These are phyloP conservation scores for Penicilliopsis zonata DNA, from an alignment of 495 filamentous ascomycete species.

Conservation along the genomic window DNA sequence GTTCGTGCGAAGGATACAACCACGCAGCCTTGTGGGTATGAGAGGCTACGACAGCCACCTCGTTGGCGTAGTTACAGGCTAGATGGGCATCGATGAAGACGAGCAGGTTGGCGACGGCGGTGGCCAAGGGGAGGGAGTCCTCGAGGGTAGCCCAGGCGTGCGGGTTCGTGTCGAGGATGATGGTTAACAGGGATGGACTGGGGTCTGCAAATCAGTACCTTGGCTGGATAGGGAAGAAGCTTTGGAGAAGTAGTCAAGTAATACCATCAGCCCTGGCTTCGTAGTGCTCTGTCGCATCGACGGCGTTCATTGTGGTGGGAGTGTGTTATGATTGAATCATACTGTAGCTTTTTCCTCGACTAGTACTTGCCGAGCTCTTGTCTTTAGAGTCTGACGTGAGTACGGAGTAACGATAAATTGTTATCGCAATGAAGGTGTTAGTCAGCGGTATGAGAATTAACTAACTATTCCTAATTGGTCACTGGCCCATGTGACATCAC, in stretches of 20 bases:
- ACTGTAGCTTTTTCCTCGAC: too few relatives aligned
- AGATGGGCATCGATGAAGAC: conserved; percentile 96
- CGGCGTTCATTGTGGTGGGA: conserved; percentile 69
- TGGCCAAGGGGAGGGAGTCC: conserved; percentile 66
- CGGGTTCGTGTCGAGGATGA: conserved; percentile 94
- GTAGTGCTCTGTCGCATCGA: conserved; percentile 84
- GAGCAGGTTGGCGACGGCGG: conserved; percentile 78
- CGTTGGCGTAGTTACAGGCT: conserved; percentile 82
- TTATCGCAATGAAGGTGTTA: too few relatives aligned
- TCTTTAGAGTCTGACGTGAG: too few relatives aligned
- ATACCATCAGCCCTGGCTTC: conserved; percentile 43
- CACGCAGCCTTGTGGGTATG: conserved; percentile 75
- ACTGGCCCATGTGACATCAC: too few relatives aligned
- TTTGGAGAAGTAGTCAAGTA: conserved; percentile 2
- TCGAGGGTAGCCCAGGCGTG: conserved; percentile 79
- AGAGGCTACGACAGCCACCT: conserved; percentile 83
- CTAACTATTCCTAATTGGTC: too few relatives aligned
- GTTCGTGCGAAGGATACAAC: conserved; percentile 58
- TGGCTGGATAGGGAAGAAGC: background rate
- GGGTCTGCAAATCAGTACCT: conserved; percentile 34
- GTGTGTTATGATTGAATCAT: too few relatives aligned
- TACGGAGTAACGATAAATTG: too few relatives aligned
- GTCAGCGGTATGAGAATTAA: too few relatives aligned
- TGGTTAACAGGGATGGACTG: conserved; percentile 74
- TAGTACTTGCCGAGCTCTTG: too few relatives aligned